These are phyloP conservation scores for Apiospora rasikravindrae DNA, from an alignment of 2,329 filamentous ascomycete genomes.

Conservation along the genomic window DNA sequence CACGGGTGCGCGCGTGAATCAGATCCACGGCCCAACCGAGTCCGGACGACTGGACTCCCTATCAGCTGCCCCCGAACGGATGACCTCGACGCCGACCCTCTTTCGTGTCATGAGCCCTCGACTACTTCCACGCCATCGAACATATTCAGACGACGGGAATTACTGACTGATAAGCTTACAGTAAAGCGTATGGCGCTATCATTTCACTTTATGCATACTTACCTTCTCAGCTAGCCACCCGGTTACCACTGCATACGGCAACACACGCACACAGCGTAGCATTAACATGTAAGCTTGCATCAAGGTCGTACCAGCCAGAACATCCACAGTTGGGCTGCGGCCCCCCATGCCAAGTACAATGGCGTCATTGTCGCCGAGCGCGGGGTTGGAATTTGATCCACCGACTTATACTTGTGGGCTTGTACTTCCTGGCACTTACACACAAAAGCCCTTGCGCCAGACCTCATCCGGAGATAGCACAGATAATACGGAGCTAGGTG, in stretches of 20 bases:
- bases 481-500: not conserved
- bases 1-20: not conserved
- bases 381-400: slow-evolving; percentile 16
- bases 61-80: slow-evolving; percentile 8
- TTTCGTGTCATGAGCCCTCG: slow-evolving; percentile 2
- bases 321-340: slow-evolving; percentile 2
- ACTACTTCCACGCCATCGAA: not conserved
- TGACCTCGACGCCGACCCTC: slow-evolving; percentile 14
- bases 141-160: not conserved
- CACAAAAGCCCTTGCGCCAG: slow-evolving; percentile 6
- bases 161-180: not conserved
- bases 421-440: not conserved
- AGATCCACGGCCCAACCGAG: not conserved
- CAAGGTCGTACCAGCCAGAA: not conserved
- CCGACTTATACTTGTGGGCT: not conserved
- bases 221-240: slow-evolving; percentile 6
- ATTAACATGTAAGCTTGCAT: slow-evolving; percentile 4
- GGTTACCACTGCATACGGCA: not conserved
- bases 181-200: not conserved
- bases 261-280: not conserved
- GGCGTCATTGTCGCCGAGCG: slow-evolving; percentile 7
- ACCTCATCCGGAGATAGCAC: not conserved
- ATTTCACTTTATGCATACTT: not conserved
- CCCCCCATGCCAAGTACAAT: slow-evolving; percentile 12
- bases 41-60: not conserved